Percentiles rank a stretch among this genome's conserved stretches.
Evolutionary conservation across 2,329 filamentous ascomycete genomes (phyloP).

Genomic region (Zymoseptoria ardabiliae): DNA sequence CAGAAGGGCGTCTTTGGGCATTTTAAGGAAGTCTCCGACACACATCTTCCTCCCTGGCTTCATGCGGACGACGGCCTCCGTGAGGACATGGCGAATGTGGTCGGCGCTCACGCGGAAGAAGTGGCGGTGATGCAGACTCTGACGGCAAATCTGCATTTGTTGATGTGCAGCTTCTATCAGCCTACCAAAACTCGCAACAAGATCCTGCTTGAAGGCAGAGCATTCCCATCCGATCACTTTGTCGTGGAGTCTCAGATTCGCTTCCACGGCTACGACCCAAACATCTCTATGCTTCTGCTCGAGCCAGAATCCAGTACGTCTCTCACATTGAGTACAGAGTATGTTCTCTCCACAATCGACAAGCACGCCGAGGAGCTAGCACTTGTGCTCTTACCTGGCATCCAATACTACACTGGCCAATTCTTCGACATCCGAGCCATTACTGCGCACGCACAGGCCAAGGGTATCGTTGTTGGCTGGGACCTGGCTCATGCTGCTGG

Average conservation of each 20-base stretch:
- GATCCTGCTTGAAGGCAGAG: constrained; percentile 82
- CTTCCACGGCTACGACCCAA: constrained; percentile 60
- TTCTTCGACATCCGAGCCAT: constrained; percentile 76
- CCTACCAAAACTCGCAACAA: constrained; percentile 62
- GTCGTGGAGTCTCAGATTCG: constrained; percentile 74
- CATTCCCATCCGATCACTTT: constrained; percentile 66
- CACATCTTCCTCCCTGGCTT: constrained; percentile 64
- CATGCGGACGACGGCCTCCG: constrained; percentile 71
- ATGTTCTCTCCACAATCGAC: constrained; percentile 67
- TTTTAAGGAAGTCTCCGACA: constrained; percentile 62
- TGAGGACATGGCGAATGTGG: constrained; percentile 60
- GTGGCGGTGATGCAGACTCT: constrained; percentile 84
- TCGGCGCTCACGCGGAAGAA: constrained; percentile 66
- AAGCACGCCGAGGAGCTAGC: constrained; percentile 65
- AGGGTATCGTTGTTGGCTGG: constrained; percentile 72
- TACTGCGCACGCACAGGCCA: constrained; percentile 65
- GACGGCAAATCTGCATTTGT: constrained; percentile 71
- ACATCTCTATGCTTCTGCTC: constrained; percentile 65
- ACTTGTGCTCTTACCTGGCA: constrained; percentile 71
- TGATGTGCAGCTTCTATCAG: constrained; percentile 78
- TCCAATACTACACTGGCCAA: constrained; percentile 90
- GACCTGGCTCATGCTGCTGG: constrained; percentile 81
- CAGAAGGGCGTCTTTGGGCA: constrained; percentile 79
- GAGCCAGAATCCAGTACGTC: constrained; percentile 48
- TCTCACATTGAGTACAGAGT: constrained; percentile 60